A percentile compares a stretch with the other conserved stretches of the same genome.
phyloP scores from a whole-genome alignment of 768 basidiomycete species.

The Leccinum imitatum region DNA sequence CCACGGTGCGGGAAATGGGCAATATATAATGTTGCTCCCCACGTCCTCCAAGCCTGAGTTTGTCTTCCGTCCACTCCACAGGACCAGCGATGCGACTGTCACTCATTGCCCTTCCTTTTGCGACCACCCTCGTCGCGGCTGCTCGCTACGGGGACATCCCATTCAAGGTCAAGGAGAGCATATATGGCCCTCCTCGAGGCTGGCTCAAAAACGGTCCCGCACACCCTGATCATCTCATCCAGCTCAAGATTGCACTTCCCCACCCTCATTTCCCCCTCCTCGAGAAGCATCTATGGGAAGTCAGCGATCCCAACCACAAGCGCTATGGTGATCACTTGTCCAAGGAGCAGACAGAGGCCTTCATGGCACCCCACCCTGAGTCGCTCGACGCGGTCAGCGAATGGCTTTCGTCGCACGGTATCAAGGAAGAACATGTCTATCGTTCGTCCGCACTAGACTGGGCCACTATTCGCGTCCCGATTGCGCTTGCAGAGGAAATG shows the following conservation, averaged over 20 bases:
- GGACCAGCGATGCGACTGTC: constrained; percentile 12
- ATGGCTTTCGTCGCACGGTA: constrained; percentile 61
- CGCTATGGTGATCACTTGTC: constrained; percentile 59
- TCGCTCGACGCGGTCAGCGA: constrained; percentile 54
- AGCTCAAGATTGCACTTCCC: constrained; percentile 57
- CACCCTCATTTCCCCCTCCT: constrained; percentile 50
- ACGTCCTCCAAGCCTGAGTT: not conserved
- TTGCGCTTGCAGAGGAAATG: constrained; percentile 64
- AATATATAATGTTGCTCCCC: constrained; percentile 10
- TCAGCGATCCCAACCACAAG: constrained; percentile 55
- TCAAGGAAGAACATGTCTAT: constrained; percentile 44
- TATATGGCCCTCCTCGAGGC: constrained; percentile 42
- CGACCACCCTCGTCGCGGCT: constrained; percentile 13
- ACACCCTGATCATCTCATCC: constrained; percentile 44
- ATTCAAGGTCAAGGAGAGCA: constrained; percentile 48
- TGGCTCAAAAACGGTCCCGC: constrained; percentile 49
- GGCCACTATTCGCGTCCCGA: constrained; percentile 58
- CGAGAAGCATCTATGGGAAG: constrained; percentile 53
- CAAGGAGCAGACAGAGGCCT: constrained; percentile 61
- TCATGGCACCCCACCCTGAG: constrained; percentile 57
- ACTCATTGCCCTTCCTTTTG: constrained; percentile 15
- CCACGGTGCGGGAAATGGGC: not conserved
- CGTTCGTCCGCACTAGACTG: constrained; percentile 71
- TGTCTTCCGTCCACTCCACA: not conserved
- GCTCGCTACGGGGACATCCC: constrained; percentile 10